phyloP scores from a whole-genome alignment of 192 early-diverging fungal genomes.

The Powellomyces hirtus region DNA sequence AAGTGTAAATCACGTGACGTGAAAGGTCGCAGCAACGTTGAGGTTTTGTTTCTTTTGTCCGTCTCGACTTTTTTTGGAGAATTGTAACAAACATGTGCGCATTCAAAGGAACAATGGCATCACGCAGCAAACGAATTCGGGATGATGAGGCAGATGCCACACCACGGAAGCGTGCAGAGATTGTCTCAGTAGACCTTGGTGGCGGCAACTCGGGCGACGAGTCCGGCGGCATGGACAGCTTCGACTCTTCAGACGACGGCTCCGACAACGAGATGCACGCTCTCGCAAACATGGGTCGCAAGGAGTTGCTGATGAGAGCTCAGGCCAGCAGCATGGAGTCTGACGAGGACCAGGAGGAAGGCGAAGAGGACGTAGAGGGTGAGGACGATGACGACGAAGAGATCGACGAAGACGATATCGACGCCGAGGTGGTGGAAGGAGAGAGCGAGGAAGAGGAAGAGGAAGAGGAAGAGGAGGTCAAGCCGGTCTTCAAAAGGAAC shows the following conservation, averaged over 20 bases:
- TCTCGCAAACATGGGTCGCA: conserved; percentile 23
- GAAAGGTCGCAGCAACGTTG: no score
- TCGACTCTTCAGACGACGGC: conserved; percentile 23
- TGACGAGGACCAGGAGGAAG: conserved; percentile 21
- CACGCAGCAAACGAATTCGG: neutral
- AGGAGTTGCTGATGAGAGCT: conserved; percentile 28
- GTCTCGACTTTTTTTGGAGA: no score
- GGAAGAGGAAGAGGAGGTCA: conserved; percentile 8
- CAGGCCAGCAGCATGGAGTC: neutral
- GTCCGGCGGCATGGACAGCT: conserved; percentile 8
- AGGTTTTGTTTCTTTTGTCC: no score
- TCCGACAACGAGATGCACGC: neutral
- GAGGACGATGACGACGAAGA: conserved; percentile 28
- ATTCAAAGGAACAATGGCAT: conserved; percentile 1
- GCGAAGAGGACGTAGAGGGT: conserved; percentile 24
- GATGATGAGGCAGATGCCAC: neutral
- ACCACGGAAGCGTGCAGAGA: conserved; percentile 18
- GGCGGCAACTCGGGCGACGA: conserved; percentile 6
- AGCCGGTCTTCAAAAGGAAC: conserved; percentile 50
- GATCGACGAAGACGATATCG: neutral
- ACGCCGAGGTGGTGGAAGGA: conserved; percentile 5
- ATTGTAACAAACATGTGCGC: no score
- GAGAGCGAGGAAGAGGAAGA: conserved; percentile 18
- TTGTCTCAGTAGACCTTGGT: conserved; percentile 25
- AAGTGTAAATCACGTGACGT: no score